Conservation (phyloP, 345 rosid species). For the Nephelium lappaceum region DNA sequence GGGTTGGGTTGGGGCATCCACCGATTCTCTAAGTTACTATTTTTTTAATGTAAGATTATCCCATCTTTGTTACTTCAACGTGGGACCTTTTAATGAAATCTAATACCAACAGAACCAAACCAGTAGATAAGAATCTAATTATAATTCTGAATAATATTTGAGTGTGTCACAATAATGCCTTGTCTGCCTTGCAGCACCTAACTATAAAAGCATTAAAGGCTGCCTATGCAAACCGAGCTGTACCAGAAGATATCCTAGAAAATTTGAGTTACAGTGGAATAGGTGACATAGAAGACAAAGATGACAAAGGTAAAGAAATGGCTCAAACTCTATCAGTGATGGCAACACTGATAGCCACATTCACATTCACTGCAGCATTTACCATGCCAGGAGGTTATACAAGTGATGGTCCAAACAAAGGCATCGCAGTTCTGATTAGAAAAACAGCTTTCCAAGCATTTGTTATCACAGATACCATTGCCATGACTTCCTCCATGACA, state of each 20-base stretch:
- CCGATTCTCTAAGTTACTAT: too few relatives aligned
- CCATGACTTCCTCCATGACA: conserved; percentile 19
- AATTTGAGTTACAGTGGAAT: not conserved
- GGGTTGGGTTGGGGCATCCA: too few relatives aligned
- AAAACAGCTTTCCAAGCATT: conserved; percentile 17
- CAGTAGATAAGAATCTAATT: too few relatives aligned
- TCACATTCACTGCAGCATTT: conserved; percentile 29
- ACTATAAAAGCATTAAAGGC: not conserved
- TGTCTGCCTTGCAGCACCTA: not conserved
- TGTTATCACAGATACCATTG: conserved; percentile 1
- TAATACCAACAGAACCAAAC: too few relatives aligned
- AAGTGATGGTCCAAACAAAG: not conserved
- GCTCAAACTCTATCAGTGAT: conserved; percentile 18
- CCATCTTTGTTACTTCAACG: too few relatives aligned
- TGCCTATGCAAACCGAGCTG: conserved; percentile 7
- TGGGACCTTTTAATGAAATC: too few relatives aligned
- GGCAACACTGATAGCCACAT: conserved; percentile 27
- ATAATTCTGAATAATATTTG: too few relatives aligned
- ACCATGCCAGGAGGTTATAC: conserved; percentile 20
- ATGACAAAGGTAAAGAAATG: conserved; percentile 1
- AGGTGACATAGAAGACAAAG: not conserved
- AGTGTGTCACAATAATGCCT: not conserved
- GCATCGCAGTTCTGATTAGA: conserved; percentile 10
- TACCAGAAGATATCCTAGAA: not conserved
- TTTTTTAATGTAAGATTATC: too few relatives aligned